These are phyloP conservation scores for Leishmania arabica DNA, from an alignment of 208 protist species.

Conservation along the genomic window DNA sequence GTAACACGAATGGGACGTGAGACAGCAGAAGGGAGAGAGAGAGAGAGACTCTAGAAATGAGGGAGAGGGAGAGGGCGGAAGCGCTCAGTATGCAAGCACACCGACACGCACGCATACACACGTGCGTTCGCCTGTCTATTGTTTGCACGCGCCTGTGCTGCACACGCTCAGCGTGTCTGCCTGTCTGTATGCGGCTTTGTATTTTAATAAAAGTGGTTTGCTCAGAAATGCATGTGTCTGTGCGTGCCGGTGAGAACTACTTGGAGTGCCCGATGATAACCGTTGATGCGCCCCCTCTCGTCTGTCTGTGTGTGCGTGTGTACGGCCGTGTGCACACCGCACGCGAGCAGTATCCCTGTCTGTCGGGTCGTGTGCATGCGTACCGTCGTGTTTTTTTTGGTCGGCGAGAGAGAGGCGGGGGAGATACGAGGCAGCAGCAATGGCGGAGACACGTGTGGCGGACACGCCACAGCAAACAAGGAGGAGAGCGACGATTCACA, in stretches of 20 bases:
- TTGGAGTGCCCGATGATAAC: background rate
- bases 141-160: background rate
- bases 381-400: background rate
- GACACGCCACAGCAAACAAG: background rate
- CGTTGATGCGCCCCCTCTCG: background rate
- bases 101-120: background rate
- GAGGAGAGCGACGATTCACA: background rate
- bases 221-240: background rate
- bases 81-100: too few relatives aligned
- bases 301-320: background rate
- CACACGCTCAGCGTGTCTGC: background rate
- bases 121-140: background rate
- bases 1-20: background rate
- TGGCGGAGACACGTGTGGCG: background rate
- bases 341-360: background rate
- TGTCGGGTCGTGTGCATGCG: background rate
- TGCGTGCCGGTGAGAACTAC: background rate
- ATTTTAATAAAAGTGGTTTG: too few relatives aligned
- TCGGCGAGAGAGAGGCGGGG: background rate
- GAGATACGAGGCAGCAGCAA: background rate
- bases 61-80: background rate
- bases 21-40: background rate
- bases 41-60: background rate
- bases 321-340: background rate
- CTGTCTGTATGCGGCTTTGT: background rate